Evolutionary conservation across 371 early-diverging fungal species (phyloP).

Genomic region (Amoeboaphelidium protococcarum): DNA sequence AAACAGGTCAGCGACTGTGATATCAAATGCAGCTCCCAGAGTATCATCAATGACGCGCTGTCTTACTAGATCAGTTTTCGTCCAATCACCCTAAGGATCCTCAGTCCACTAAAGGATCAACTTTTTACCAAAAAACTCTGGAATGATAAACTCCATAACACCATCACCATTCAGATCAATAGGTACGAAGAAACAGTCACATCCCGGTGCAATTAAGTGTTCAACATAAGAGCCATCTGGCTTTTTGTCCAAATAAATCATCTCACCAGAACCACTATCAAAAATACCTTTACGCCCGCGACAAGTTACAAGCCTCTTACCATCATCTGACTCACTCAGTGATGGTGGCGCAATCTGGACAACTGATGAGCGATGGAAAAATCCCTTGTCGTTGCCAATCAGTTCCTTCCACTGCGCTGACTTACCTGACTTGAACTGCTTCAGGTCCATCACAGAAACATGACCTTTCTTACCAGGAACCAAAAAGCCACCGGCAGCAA

Average conservation of each 20-base stretch:
- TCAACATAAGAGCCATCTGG: background rate
- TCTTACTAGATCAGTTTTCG: slow-evolving; percentile 1
- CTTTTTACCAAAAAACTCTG: slow-evolving; percentile 5
- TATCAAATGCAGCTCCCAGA: slow-evolving; percentile 5
- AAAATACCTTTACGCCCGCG: background rate
- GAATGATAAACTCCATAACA: slow-evolving; percentile 4
- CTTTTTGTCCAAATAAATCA: background rate
- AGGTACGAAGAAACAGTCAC: slow-evolving; percentile 7
- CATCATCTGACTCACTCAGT: background rate
- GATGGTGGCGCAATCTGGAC: background rate
- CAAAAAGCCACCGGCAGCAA: background rate
- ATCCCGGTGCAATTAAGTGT: slow-evolving; percentile 1
- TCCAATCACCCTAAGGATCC: slow-evolving; percentile 3
- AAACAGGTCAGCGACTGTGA: slow-evolving; percentile 7
- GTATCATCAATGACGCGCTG: slow-evolving; percentile 5
- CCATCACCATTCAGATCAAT: slow-evolving; percentile 9
- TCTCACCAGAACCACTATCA: background rate
- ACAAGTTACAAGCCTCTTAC: background rate
- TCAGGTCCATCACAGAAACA: background rate
- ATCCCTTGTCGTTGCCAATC: background rate
- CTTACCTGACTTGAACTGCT: background rate
- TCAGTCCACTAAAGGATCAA: slow-evolving; percentile 3
- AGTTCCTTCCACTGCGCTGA: background rate
- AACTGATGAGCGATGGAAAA: background rate
- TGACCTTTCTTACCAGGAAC: background rate